Evolutionary conservation across 768 basidiomycete species (phyloP).

Genomic region (Boletus reticuloceps): DNA sequence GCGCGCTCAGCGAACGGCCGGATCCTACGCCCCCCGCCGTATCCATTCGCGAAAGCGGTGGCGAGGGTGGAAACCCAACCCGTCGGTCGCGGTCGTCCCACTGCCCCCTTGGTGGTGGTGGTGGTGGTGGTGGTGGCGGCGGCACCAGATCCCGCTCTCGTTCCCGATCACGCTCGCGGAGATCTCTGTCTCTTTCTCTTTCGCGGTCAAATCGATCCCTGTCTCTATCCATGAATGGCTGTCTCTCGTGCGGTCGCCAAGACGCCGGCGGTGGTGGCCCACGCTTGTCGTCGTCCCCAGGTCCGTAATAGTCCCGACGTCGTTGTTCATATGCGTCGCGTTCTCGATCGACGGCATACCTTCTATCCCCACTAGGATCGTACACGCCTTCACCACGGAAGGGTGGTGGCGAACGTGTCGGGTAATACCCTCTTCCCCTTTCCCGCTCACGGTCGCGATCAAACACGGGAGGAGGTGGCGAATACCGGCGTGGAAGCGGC

Average conservation of each 20-base stretch:
- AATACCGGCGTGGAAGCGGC: conserved; percentile 14
- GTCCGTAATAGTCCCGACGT: conserved; percentile 29
- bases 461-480: conserved; percentile 31
- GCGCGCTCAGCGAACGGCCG: conserved; percentile 26
- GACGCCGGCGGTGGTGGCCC: conserved; percentile 6
- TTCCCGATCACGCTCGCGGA: conserved; percentile 39
- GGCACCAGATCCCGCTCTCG: conserved; percentile 19
- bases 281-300: conserved; percentile 43
- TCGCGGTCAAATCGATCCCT: conserved; percentile 42
- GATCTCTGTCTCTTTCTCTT: conserved; percentile 25
- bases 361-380: conserved; percentile 34
- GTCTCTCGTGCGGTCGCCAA: conserved; percentile 37
- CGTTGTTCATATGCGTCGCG: conserved; percentile 33
- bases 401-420: conserved; percentile 31
- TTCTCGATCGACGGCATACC: conserved; percentile 29
- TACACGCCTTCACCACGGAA: conserved; percentile 28
- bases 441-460: conserved; percentile 33
- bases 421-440: conserved; percentile 29
- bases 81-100: conserved; percentile 46
- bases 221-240: conserved; percentile 26
- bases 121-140: conserved; percentile 14
- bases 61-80: conserved; percentile 19
- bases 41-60: conserved; percentile 21
- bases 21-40: conserved; percentile 1
- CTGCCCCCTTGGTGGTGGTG: conserved; percentile 20